Base-by-base conservation (phyloP, 2,329 filamentous ascomycete species). In the Knufia fluminis region DNA sequence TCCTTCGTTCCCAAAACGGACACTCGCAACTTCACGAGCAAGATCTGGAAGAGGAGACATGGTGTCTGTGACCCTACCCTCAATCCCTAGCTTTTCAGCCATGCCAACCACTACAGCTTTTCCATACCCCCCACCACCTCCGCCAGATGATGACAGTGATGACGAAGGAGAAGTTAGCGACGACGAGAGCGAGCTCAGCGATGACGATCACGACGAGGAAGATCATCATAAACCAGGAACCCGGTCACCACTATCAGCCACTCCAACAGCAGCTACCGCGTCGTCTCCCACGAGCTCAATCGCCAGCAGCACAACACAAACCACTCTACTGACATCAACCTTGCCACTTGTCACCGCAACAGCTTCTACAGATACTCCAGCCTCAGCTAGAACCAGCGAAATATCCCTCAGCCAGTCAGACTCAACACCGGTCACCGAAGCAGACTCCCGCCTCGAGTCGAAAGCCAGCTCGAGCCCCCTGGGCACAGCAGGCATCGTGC, bases 401-500 rank as follows among this genome's bases (percentile, higher is more conserved):
- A 12, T 12, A 40, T 12, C 38, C 14, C 9, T 43, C 40, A 43
- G 23, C 20, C 28, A 31, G 9, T 26, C 40, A 16, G 24, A 43
- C 24, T n/a, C 40, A 3, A 16, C 23, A 4, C 40, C 40, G 3
- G 23, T 26, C 40, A 43, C 9, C 20, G 40, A 16, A 12, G 24
- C 40, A 10, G 40, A 43, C 17, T 23, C 40, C 12, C n/a, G n/a
- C 20, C 23, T 43, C 4, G 40, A 43, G 14, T 14, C 40, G 3
- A 43, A n/a, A 43, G 40, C 40, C 24, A 43, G 14, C 24, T 24
- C 40, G 9, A 26, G 20, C 20, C 10, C 40, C 3, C 20, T 43
- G 6, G 40, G 40, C 17, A 43, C 40, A 6, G 40, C 40, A 43
- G 40, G 40, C 8, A 43, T 43, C 14, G 40, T 43, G 3, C 40